Evolutionary conservation across 345 rosid species (phyloP).

Genomic region (Abelmoschus esculentus): DNA sequence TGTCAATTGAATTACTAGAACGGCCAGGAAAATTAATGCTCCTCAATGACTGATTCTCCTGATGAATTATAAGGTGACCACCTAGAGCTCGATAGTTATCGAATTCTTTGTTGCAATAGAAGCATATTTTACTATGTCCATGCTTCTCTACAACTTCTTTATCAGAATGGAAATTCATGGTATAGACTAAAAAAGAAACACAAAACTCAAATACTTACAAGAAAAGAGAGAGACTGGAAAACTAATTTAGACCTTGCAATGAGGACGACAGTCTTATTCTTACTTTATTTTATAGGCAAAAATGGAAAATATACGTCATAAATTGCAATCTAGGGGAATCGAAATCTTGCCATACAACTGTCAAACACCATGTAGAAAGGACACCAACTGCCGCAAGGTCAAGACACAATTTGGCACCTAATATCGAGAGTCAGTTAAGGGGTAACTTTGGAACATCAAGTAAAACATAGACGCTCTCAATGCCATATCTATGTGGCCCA

Average conservation of each 20-base stretch:
- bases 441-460: slow-evolving; percentile 16
- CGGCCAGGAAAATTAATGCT: background rate
- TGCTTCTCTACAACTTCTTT: slow-evolving; percentile 11
- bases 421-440: slow-evolving; percentile 4
- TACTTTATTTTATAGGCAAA: slow-evolving; percentile 14
- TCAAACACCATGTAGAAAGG: slow-evolving; percentile 4
- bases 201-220: background rate
- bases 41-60: slow-evolving; percentile 12
- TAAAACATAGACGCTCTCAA: background rate
- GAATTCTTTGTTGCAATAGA: slow-evolving; percentile 21
- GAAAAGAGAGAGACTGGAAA: slow-evolving; percentile 6
- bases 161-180: slow-evolving; percentile 15
- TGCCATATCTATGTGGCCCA: background rate
- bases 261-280: slow-evolving; percentile 12
- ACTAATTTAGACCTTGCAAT: slow-evolving; percentile 2
- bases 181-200: slow-evolving; percentile 9
- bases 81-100: slow-evolving; percentile 18
- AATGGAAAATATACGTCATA: slow-evolving; percentile 17
- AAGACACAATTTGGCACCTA: slow-evolving; percentile 8
- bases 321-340: slow-evolving; percentile 9
- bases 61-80: slow-evolving; percentile 24
- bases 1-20: slow-evolving; percentile 7
- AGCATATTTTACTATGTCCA: slow-evolving; percentile 11
- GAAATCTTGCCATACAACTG: slow-evolving; percentile 9
- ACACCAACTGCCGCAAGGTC: background rate